These are phyloP conservation scores for Gastrolobium bilobum DNA, from an alignment of 306 rosid genomes.

Conservation along the genomic window DNA sequence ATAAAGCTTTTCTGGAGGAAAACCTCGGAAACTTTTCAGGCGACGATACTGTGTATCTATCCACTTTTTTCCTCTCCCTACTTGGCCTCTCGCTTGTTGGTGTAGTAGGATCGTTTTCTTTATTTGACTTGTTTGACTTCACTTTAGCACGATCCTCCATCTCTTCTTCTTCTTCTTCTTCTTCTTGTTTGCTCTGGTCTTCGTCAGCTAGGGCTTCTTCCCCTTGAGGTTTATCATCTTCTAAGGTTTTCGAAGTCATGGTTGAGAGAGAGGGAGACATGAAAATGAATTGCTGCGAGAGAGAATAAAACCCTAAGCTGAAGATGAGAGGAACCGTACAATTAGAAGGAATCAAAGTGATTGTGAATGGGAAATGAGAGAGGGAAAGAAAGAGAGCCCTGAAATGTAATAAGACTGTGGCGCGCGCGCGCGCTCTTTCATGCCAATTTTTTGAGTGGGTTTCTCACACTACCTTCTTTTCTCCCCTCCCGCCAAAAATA, in stretches of 20 bases:
- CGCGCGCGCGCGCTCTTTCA: conserved; percentile 60
- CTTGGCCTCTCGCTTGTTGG: conserved; percentile 73
- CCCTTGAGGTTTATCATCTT: conserved; percentile 58
- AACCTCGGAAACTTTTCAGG: conserved; percentile 56
- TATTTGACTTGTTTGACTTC: conserved; percentile 19
- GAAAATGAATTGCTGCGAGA: neutral
- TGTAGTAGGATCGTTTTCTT: conserved; percentile 49
- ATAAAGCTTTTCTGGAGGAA: conserved; percentile 52
- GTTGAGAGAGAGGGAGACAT: too few species aligned
- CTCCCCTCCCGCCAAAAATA: neutral
- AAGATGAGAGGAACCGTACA: conserved; percentile 52
- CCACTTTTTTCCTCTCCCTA: conserved; percentile 85
- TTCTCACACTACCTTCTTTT: neutral
- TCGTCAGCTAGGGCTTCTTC: neutral
- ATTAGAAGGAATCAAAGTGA: conserved; percentile 19
- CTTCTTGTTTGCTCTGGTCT: neutral
- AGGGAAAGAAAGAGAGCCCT: neutral
- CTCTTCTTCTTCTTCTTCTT: conserved; percentile 9
- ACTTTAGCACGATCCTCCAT: neutral
- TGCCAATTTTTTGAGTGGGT: conserved; percentile 56
- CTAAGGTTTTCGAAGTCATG: conserved; percentile 74
- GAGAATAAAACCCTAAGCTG: conserved; percentile 48
- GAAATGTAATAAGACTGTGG: conserved; percentile 13
- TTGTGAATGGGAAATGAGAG: neutral
- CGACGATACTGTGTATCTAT: conserved; percentile 70